Percentiles rank a stretch among this genome's conserved stretches.
phyloP scores from a whole-genome alignment of 768 basidiomycete genomes.

The Terana coerulea region DNA sequence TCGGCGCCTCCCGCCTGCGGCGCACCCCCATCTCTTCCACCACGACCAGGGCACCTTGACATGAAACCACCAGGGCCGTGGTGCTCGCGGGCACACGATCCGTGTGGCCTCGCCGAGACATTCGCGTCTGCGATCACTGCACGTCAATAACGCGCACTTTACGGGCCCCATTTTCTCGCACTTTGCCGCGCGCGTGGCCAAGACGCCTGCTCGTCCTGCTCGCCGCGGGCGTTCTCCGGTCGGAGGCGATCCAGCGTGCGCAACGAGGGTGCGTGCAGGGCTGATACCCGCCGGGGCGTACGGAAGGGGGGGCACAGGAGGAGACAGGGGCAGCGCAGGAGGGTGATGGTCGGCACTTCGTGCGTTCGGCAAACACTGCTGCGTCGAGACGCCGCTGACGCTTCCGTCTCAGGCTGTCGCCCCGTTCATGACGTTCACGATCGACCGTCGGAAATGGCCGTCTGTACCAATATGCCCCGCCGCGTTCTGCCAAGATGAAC shows the following conservation, averaged over 20 bases:
- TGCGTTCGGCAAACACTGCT: constrained; percentile 1
- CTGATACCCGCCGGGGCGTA: not conserved
- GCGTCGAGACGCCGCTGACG: not conserved
- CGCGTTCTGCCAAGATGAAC: too few relatives aligned
- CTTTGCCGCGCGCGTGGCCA: not conserved
- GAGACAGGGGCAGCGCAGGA: not conserved
- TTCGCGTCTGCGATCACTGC: not conserved
- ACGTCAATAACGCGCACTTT: not conserved
- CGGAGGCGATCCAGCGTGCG: too few relatives aligned
- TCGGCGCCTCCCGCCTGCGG: too few relatives aligned
- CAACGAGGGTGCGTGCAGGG: not conserved
- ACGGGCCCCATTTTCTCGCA: not conserved
- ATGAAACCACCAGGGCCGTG: not conserved
- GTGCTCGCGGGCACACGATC: constrained; percentile 2
- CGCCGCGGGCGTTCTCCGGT: not conserved
- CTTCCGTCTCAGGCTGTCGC: not conserved
- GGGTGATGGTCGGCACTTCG: constrained; percentile 1
- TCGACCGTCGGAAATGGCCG: not conserved
- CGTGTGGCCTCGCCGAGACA: not conserved
- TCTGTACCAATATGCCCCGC: not conserved
- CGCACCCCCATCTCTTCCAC: too few relatives aligned
- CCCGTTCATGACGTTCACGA: not conserved
- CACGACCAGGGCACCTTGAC: too few relatives aligned
- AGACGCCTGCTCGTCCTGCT: not conserved
- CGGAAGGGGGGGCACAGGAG: not conserved